Evolutionary conservation across 2,329 filamentous ascomycete species (phyloP), one percentile per base, ranked within the genome.

Genomic region (Ophiosphaerella narmari): DNA sequence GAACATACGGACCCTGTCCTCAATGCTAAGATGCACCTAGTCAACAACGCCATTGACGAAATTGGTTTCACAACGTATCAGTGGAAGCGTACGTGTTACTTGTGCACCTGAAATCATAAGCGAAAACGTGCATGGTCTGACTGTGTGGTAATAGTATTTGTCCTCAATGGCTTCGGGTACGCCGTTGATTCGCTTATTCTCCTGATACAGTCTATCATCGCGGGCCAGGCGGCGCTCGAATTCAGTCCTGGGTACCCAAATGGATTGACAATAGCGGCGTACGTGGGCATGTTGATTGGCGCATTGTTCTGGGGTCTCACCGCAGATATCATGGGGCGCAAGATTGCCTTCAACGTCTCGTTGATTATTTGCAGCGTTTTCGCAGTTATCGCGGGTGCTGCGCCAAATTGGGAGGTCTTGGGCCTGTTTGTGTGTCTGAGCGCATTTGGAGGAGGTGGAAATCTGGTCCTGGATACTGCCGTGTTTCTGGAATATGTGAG

Each of bases 241-340:
- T 87, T 88, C 60, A 59, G 78, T 2, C 75, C 77, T 1, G 78
- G 80, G 21, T 88, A 83, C 57, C 62, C 64, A 2, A 80, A 80
- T 54, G 86, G 80, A 7, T 75, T 88, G 39, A 88, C 82, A 2
- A 80, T 88, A 42, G 81, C 86, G 5, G 80, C 79, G 1, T 89
- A 86, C 60, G 77, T 80, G 7, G 81, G 81, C 13, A 80, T 78
- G 77, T 50, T 78, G 80, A 75, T 75, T 80, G 43, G 85, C 1
- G 85, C 84, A 13, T 66, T 88, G 23, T 88, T 89, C 71, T 90
- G 86, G 86, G 86, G 86, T 18, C 71, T 87, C 26, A 79, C 78
- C 3, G 86, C 85, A 18, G 87, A 90, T 62, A 79, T 89, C 31
- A 85, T 89, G 52, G 87, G 86, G 5, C 79, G 87, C 37, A 82